These are phyloP conservation scores for Rhytidhysteron rufulum DNA, from an alignment of 2,329 filamentous ascomycete genomes.

Conservation along the genomic window DNA sequence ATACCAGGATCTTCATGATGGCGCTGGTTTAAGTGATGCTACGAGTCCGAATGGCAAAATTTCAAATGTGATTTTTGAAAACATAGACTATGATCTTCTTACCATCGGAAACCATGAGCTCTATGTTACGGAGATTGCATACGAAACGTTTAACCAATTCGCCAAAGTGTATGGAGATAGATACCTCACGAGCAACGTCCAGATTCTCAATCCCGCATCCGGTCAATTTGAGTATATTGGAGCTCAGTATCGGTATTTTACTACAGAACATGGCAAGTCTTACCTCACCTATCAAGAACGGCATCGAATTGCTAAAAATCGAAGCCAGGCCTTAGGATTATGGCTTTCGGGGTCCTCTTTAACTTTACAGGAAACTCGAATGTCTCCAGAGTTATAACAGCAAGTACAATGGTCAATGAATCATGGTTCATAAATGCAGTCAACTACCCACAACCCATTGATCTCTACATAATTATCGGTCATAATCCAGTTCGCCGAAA, in stretches of 20 bases:
- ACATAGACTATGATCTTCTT: slow-evolving; percentile 52
- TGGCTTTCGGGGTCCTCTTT: slow-evolving; percentile 51
- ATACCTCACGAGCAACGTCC: slow-evolving; percentile 53
- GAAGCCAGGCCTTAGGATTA: slow-evolving; percentile 42
- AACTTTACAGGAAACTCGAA: slow-evolving; percentile 57
- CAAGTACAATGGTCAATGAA: slow-evolving; percentile 50
- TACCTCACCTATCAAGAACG: neutral
- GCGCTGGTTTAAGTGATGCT: slow-evolving; percentile 59
- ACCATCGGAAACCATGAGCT: slow-evolving; percentile 63
- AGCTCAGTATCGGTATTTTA: slow-evolving; percentile 48
- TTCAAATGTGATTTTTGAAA: slow-evolving; percentile 52
- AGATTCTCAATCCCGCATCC: slow-evolving; percentile 44
- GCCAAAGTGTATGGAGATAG: slow-evolving; percentile 54
- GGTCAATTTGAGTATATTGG: slow-evolving; percentile 46
- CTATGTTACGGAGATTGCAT: slow-evolving; percentile 59
- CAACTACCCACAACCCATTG: slow-evolving; percentile 53
- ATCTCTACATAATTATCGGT: slow-evolving; percentile 61
- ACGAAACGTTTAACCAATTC: slow-evolving; percentile 59
- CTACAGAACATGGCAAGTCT: slow-evolving; percentile 40
- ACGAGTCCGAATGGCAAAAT: slow-evolving; percentile 55
- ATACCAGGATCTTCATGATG: slow-evolving; percentile 59
- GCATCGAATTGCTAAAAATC: neutral
- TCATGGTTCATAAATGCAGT: slow-evolving; percentile 60
- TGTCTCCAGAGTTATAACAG: slow-evolving; percentile 57
- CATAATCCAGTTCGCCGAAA: slow-evolving; percentile 57